phyloP scores from a whole-genome alignment of 2,329 filamentous ascomycete species.

The Sporothrix dimorphospora region DNA sequence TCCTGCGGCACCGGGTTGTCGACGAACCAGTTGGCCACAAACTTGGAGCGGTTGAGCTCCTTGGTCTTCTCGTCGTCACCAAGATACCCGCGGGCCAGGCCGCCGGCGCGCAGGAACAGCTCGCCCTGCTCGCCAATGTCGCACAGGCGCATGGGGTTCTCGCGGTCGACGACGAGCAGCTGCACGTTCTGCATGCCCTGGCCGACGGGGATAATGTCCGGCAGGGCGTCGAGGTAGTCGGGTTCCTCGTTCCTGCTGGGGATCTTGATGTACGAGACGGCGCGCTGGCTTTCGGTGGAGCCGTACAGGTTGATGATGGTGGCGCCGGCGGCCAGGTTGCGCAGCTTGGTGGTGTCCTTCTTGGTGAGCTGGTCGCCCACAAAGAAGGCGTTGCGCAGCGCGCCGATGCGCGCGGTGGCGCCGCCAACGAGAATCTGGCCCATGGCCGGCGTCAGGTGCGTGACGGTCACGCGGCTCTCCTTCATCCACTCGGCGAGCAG shows the following conservation, averaged over 20 bases:
- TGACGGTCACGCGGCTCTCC: slow-evolving; percentile 72
- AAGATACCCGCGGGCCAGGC: slow-evolving; percentile 68
- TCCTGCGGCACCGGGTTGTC: slow-evolving; percentile 74
- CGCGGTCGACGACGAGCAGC: slow-evolving; percentile 77
- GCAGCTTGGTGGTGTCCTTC: slow-evolving; percentile 76
- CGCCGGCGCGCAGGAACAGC: slow-evolving; percentile 79
- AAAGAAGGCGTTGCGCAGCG: slow-evolving; percentile 80
- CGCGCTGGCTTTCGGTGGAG: slow-evolving; percentile 80
- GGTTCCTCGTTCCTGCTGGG: slow-evolving; percentile 67
- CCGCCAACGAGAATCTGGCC: slow-evolving; percentile 91
- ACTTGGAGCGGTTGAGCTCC: slow-evolving; percentile 71
- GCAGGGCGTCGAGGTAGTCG: slow-evolving; percentile 47
- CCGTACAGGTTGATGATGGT: slow-evolving; percentile 86
- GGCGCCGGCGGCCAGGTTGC: slow-evolving; percentile 73
- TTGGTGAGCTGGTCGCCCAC: slow-evolving; percentile 90
- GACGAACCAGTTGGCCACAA: slow-evolving; percentile 84
- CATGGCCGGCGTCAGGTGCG: slow-evolving; percentile 94
- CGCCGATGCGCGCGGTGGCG: slow-evolving; percentile 74
- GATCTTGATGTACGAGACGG: slow-evolving; percentile 82
- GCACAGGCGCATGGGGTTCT: slow-evolving; percentile 69
- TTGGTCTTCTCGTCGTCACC: slow-evolving; percentile 60
- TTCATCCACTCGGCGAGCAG: slow-evolving; percentile 86
- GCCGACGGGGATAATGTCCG: slow-evolving; percentile 79
- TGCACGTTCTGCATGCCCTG: slow-evolving; percentile 89
- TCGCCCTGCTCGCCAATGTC: slow-evolving; percentile 81